Base-by-base conservation (phyloP, 495 filamentous ascomycete genomes). In the Baudoinia panamericana region DNA sequence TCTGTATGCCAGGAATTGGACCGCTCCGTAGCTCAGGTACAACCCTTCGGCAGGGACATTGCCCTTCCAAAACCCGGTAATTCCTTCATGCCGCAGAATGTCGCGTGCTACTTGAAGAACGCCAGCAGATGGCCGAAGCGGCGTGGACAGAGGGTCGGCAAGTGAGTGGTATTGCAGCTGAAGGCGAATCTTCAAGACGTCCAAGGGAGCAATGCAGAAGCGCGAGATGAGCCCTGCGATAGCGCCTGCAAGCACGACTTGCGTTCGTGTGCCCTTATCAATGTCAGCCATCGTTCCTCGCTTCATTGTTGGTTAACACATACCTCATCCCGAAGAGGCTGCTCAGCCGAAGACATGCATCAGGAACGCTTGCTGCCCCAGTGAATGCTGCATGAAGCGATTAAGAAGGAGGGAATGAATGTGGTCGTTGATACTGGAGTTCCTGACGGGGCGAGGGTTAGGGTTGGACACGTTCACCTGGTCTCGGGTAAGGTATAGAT, bases 131-230 rank as follows among this genome's bases (percentile, higher is more conserved):
- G 27, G 27, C 6, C 10, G 13, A 13, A 39, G 12, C 11, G 35
- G 21, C 12, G 27, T 33, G 19, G 48, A 54, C 2, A 68, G 51
- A 4, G 81, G 77, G 51, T 82, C 77, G 39, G 74, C 75, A 43
- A 81, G 72, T 13, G 84, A 84, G 63, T 85, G 80, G 33, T 76
- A 76, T 62, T 93, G 85, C 26, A 94, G 71, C 55, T 94, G 86
- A 32, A 93, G 76, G n/a, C 86, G 80, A 63, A 94, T 94, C 67
- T 95, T 95, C 63, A 93, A 75, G 44, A 95, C 86, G 60, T 95
- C 86, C 39, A 95, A 78, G 40, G 86, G 86, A 36, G 86, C 86
- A 59, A 92, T 78, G 52, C 84, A 76, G 67, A 93, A 95, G 75
- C 90, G 77, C 37, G 90, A 90, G 39, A 96, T 72, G 41, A 97